A percentile compares a stretch with the other conserved stretches of the same genome.
These are phyloP conservation scores for Buxus sempervirens DNA, from an alignment of 164 flowering plant species.

Conservation along the genomic window DNA sequence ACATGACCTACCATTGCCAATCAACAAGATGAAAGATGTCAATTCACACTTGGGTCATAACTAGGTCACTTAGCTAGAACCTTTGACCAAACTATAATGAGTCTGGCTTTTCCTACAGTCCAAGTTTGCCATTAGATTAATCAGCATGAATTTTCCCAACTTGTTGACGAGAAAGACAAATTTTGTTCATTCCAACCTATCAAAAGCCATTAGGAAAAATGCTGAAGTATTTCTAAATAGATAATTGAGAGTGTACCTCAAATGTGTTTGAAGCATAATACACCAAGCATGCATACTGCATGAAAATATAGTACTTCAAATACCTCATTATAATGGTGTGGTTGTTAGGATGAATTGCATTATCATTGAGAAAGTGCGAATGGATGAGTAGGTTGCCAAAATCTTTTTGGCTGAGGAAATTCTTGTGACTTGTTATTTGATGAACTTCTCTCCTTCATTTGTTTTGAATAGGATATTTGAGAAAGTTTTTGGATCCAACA, in stretches of 20 bases:
- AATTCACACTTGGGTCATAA: too few relatives aligned
- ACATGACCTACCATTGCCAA: too few relatives aligned
- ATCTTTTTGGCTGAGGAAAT: not conserved
- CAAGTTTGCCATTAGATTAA: too few relatives aligned
- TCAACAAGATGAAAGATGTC: too few relatives aligned
- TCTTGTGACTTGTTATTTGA: not conserved
- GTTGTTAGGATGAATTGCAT: not conserved
- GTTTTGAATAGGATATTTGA: not conserved
- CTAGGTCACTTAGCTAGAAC: too few relatives aligned
- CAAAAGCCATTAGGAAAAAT: too few relatives aligned
- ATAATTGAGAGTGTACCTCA: not conserved
- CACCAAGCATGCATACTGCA: not conserved
- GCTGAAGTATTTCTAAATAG: too few relatives aligned
- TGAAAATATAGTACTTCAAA: not conserved
- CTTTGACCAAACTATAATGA: too few relatives aligned
- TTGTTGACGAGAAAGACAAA: too few relatives aligned
- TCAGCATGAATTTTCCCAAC: too few relatives aligned
- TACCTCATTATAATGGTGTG: not conserved
- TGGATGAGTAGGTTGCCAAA: not conserved
- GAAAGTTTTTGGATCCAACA: not conserved
- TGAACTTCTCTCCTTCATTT: not conserved
- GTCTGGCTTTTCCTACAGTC: too few relatives aligned
- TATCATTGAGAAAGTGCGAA: not conserved
- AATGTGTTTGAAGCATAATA: not conserved
- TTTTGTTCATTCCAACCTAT: too few relatives aligned